phyloP scores from a whole-genome alignment of 2,329 filamentous ascomycete species.

The Fusarium luffae region DNA sequence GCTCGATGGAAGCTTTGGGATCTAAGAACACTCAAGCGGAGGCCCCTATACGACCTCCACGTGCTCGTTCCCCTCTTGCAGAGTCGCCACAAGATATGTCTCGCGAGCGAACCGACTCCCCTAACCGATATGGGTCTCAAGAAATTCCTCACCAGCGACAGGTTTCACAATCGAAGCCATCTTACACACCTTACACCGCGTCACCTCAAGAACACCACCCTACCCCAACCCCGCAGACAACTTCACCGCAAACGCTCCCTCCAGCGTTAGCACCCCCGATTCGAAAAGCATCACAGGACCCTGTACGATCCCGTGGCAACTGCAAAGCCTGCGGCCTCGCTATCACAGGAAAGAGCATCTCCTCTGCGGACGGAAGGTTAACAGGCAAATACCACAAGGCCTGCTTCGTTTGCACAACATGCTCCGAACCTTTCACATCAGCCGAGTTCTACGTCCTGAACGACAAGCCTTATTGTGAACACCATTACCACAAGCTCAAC shows the following conservation, averaged over 20 bases:
- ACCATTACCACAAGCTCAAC: slow-evolving; percentile 93
- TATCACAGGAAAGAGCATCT: slow-evolving; percentile 92
- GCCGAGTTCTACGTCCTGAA: slow-evolving; percentile 92
- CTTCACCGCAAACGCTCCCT: slow-evolving; percentile 13
- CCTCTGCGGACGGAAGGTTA: slow-evolving; percentile 89
- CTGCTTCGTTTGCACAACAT: slow-evolving; percentile 92
- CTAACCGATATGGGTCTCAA: slow-evolving; percentile 37
- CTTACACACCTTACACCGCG: slow-evolving; percentile 36
- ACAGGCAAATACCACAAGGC: slow-evolving; percentile 95
- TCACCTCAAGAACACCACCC: slow-evolving; percentile 33
- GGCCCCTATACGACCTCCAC: slow-evolving; percentile 45
- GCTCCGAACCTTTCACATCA: slow-evolving; percentile 82
- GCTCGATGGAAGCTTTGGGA: slow-evolving; percentile 56
- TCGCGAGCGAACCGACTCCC: slow-evolving; percentile 37
- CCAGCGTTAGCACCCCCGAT: slow-evolving; percentile 36
- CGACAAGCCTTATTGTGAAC: slow-evolving; percentile 89
- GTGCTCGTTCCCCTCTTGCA: slow-evolving; percentile 40
- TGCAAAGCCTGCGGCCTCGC: slow-evolving; percentile 84
- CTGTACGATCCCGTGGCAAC: slow-evolving; percentile 70
- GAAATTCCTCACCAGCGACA: slow-evolving; percentile 22
- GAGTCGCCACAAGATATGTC: slow-evolving; percentile 47
- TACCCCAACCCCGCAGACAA: slow-evolving; percentile 24
- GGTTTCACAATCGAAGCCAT: slow-evolving; percentile 24
- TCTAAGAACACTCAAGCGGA: slow-evolving; percentile 51
- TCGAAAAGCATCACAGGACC: slow-evolving; percentile 54